Evolutionary conservation across 1,284 basidiomycete species (phyloP).

Genomic region (Sporisorium exsertum): DNA sequence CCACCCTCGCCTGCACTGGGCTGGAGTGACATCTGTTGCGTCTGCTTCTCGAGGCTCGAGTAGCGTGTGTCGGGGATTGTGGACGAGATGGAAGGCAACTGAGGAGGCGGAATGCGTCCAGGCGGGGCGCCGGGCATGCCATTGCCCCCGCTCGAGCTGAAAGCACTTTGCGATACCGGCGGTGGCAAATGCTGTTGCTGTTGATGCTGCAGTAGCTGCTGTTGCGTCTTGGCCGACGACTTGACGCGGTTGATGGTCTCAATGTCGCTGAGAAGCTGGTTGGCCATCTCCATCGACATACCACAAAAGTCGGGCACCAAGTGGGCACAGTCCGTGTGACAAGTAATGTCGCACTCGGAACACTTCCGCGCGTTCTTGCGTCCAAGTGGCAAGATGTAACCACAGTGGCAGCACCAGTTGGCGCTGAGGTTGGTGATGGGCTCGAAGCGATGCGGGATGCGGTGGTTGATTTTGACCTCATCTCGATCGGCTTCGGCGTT

Average conservation of each 20-base stretch:
- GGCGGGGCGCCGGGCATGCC: conserved; percentile 31
- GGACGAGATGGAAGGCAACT: conserved; percentile 21
- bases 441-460: conserved; percentile 98
- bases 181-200: conserved; percentile 15
- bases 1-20: conserved; percentile 16
- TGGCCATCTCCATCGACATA: conserved; percentile 99
- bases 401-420: conserved; percentile 99
- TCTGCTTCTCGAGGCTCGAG: conserved; percentile 57
- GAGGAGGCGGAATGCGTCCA: conserved; percentile 34
- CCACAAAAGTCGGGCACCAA: conserved; percentile 99
- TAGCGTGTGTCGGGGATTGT: conserved; percentile 29
- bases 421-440: conserved; percentile 96
- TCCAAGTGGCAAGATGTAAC: conserved; percentile 91
- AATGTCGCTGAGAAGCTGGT: conserved; percentile 89
- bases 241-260: conserved; percentile 75
- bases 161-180: conserved; percentile 1
- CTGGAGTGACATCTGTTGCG: conserved; percentile 55
- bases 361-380: conserved; percentile 96
- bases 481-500: conserved; percentile 89
- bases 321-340: conserved; percentile 97
- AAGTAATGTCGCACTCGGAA: conserved; percentile 94
- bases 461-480: conserved; percentile 98
- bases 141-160: conserved; percentile 22
- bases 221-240: conserved; percentile 51
- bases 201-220: conserved; percentile 22